phyloP scores from a whole-genome alignment of 352 stramenopile genomes.

The Phytophthora ramorum region DNA sequence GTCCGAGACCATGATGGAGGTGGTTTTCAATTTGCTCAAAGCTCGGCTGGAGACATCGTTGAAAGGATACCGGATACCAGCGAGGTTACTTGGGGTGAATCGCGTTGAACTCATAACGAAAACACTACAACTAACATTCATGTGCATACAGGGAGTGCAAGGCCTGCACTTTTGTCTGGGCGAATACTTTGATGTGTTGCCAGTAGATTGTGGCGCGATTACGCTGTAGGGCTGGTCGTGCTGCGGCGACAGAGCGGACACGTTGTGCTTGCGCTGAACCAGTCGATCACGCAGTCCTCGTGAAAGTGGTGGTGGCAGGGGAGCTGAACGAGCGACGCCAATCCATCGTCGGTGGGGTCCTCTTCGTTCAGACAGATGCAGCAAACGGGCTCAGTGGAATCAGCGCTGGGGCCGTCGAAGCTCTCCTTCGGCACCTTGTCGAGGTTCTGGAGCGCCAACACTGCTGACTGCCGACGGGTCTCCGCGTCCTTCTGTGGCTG shows the following conservation, averaged over 20 bases:
- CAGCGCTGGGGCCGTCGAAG: background rate
- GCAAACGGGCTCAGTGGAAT: conserved; percentile 30
- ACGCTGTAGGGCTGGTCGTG: conserved; percentile 22
- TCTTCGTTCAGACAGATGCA: conserved; percentile 59
- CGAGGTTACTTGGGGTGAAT: background rate
- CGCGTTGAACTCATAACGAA: background rate
- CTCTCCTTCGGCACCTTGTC: conserved; percentile 1
- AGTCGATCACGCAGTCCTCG: conserved; percentile 74
- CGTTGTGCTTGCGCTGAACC: conserved; percentile 65
- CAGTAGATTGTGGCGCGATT: background rate
- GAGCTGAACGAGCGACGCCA: conserved; percentile 41
- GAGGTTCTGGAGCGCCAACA: conserved; percentile 51
- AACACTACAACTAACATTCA: background rate
- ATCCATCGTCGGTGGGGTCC: conserved; percentile 19
- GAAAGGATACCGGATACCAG: background rate
- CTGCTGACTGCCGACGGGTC: conserved; percentile 38
- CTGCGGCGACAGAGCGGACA: conserved; percentile 61
- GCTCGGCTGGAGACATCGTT: too few species aligned
- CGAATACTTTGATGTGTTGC: background rate
- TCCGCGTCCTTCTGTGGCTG: conserved; percentile 53
- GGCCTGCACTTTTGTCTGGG: background rate
- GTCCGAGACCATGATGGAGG: background rate
- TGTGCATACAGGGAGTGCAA: background rate
- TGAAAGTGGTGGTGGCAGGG: conserved; percentile 67
- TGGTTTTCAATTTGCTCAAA: background rate